Evolutionary conservation across 805 yeast species (phyloP), one percentile per base, ranked within the genome.

Genomic region (Saccharomycopsis javanensis): DNA sequence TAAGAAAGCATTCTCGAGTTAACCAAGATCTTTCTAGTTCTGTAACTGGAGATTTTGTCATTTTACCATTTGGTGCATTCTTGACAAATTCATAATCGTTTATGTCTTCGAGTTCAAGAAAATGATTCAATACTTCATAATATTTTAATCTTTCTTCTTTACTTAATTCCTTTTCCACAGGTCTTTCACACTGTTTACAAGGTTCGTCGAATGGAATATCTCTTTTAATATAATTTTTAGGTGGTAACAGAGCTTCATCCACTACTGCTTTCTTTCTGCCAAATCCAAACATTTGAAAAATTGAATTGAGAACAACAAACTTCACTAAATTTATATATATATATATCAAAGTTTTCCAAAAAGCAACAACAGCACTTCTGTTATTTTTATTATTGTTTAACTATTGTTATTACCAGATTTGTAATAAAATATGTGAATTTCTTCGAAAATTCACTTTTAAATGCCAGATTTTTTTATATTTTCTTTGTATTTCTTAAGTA

Each of bases 1-100:
- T 80, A 64, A 89, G 71, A 57, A 94, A 75, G 68, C 99, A 94
- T 69, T 94, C 99, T 65, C 86, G 79, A 2, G 97, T 87, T 57
- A 94, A 75, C 98, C 98, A 94, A 0, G 96, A 84, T 18, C 51
- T 55, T 33, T 60, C 62, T 11, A 52, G 28, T 13, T 57, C 60
- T n/a, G 58, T 34, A n/a, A 60, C 50, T 25, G 57, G 57, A 3
- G 57, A 28, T 30, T 37, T 20, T 15, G 37, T 53, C 31, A 34
- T 27, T 18, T 42, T 38, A 8, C 54, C 30, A 20, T 38, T n/a
- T 31, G 33, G 38, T 13, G 33, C 23, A 30, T 54, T 33, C 35
- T 50, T 42, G 28, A 23, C 48, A 42, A 20, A 42, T 18, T 55
- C 56, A 27, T 33, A 16, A 34, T 50, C 30, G 10, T 31, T 34